phyloP scores from a whole-genome alignment of 2,329 filamentous ascomycete species.

The Parastagonospora avenae region DNA sequence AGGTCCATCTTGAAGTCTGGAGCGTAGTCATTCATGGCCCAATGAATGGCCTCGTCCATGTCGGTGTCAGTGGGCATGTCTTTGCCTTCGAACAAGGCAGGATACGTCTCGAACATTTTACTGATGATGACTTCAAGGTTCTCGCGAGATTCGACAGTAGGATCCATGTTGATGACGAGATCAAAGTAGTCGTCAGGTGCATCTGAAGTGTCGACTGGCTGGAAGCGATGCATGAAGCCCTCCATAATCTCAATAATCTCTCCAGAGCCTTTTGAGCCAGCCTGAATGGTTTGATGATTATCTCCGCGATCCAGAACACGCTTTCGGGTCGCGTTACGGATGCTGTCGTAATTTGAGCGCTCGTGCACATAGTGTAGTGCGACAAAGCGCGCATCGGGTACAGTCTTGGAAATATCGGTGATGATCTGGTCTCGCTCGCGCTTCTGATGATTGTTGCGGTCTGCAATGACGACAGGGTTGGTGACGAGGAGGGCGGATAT shows the following conservation, averaged over 20 bases:
- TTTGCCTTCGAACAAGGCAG: conserved; percentile 67
- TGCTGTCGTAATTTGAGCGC: conserved; percentile 66
- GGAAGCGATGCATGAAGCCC: conserved; percentile 85
- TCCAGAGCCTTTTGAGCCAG: conserved; percentile 68
- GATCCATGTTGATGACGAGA: conserved; percentile 81
- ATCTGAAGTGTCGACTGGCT: conserved; percentile 70
- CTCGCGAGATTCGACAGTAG: conserved; percentile 73
- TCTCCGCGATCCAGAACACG: conserved; percentile 86
- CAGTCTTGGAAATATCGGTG: conserved; percentile 69
- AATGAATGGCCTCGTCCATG: conserved; percentile 78
- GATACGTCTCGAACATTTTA: conserved; percentile 76
- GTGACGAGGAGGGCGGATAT: conserved; percentile 69
- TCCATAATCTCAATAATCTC: conserved; percentile 94
- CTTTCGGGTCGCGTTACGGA: conserved; percentile 75
- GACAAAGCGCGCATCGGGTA: conserved; percentile 72
- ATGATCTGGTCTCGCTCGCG: conserved; percentile 90
- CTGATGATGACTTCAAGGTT: conserved; percentile 83
- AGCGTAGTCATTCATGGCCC: conserved; percentile 75
- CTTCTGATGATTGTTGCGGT: conserved; percentile 90
- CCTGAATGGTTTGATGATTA: conserved; percentile 97
- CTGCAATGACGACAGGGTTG: conserved; percentile 79
- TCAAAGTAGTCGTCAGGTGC: conserved; percentile 85
- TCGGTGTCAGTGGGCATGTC: conserved; percentile 72
- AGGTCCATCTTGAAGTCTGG: conserved; percentile 79
- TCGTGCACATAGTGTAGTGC: conserved; percentile 90